Evolutionary conservation across 306 rosid genomes (phyloP).

Genomic region (Erythrophleum fordii): DNA sequence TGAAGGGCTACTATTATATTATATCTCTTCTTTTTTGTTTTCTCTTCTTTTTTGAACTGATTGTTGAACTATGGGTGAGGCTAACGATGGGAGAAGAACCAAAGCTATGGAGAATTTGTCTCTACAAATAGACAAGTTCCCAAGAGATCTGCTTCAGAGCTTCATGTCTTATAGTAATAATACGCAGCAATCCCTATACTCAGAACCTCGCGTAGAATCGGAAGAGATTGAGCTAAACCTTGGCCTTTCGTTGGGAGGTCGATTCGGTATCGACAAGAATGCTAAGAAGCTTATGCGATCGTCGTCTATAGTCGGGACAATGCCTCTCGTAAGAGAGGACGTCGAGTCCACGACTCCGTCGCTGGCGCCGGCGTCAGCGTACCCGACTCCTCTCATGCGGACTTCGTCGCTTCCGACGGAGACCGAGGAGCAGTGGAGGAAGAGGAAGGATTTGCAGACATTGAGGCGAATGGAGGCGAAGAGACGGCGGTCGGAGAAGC

Average conservation of each 20-base stretch:
- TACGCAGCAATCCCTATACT: slow-evolving; percentile 29
- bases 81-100: slow-evolving; percentile 51
- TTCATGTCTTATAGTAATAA: slow-evolving; percentile 47
- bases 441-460: slow-evolving; percentile 91
- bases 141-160: slow-evolving; percentile 86
- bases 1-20: slow-evolving; percentile 4
- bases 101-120: slow-evolving; percentile 46
- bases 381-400: slow-evolving; percentile 52
- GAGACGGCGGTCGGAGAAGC: slow-evolving; percentile 88
- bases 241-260: slow-evolving; percentile 89
- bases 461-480: slow-evolving; percentile 89
- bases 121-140: slow-evolving; percentile 59
- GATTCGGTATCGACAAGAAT: slow-evolving; percentile 82
- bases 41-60: not conserved
- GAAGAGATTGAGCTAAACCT: slow-evolving; percentile 85
- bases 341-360: slow-evolving; percentile 33
- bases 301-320: slow-evolving; percentile 72
- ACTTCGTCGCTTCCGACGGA: slow-evolving; percentile 85
- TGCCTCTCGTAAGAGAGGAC: slow-evolving; percentile 62
- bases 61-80: slow-evolving; percentile 53
- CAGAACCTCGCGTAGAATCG: slow-evolving; percentile 35
- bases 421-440: slow-evolving; percentile 95
- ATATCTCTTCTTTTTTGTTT: not conserved
- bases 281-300: slow-evolving; percentile 70
- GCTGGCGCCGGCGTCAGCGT: slow-evolving; percentile 27